phyloP scores from a whole-genome alignment of 192 early-diverging fungal genomes.

The Umbelopsis sp. region DNA sequence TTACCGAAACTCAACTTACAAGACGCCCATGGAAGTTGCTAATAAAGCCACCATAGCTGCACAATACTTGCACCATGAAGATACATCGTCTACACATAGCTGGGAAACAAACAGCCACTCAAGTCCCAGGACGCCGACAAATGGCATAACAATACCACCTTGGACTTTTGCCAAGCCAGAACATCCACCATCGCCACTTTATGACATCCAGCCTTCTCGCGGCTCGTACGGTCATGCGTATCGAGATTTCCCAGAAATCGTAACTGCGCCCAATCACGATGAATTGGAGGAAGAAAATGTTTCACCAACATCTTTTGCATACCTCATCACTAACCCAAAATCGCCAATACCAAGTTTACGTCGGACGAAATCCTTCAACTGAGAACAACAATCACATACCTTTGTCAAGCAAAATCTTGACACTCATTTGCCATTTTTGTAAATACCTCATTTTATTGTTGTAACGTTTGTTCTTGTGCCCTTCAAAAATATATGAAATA shows the following conservation, averaged over 20 bases:
- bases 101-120: conserved; percentile 1
- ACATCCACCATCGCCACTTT: neutral
- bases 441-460: conserved; percentile 15
- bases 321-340: conserved; percentile 16
- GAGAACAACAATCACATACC: neutral
- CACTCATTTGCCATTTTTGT: neutral
- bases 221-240: neutral
- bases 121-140: neutral
- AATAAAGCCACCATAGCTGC: neutral
- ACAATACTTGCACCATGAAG: neutral
- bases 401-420: neutral
- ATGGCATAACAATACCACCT: neutral
- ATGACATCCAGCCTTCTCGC: neutral
- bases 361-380: neutral
- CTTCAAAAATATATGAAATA: neutral
- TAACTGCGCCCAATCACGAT: neutral
- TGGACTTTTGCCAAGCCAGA: neutral
- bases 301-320: conserved; percentile 1
- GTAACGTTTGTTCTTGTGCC: neutral
- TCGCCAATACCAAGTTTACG: neutral
- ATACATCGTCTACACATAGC: neutral
- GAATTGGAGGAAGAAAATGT: neutral
- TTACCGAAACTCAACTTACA: neutral
- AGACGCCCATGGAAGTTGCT: conserved; percentile 7
- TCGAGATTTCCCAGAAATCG: neutral